Conservation (phyloP, 371 early-diverging fungal species). For the Mycotypha africana region DNA sequence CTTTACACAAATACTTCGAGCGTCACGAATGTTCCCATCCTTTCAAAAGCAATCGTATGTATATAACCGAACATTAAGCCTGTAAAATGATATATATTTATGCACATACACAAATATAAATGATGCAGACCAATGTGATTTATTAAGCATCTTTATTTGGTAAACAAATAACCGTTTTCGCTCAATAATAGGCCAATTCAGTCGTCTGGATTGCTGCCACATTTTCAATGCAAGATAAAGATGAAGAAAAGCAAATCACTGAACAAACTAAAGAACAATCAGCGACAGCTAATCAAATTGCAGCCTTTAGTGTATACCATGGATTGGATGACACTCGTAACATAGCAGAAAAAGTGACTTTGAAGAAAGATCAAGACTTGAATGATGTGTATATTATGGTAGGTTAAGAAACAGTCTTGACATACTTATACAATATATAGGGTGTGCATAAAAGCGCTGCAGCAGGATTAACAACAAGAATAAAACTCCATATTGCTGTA, state of each 20-base stretch:
- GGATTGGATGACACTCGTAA: conserved; percentile 12
- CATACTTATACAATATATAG: background rate
- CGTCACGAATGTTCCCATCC: too few species aligned
- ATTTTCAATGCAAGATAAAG: conserved; percentile 2
- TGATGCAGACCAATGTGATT: background rate
- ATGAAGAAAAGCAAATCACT: background rate
- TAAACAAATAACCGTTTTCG: too few species aligned
- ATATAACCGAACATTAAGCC: too few species aligned
- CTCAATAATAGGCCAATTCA: conserved; percentile 1
- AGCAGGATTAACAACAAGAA: too few species aligned
- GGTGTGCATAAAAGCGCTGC: too few species aligned
- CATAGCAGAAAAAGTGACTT: conserved; percentile 1
- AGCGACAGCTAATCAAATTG: background rate
- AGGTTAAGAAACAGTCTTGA: background rate
- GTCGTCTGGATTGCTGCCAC: conserved; percentile 12
- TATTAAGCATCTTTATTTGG: background rate
- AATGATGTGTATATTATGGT: conserved; percentile 19
- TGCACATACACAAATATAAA: too few species aligned
- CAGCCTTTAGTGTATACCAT: conserved; percentile 11
- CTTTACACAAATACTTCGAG: too few species aligned
- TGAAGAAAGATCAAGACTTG: conserved; percentile 2
- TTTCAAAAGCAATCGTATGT: too few species aligned
- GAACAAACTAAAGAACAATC: too few species aligned
- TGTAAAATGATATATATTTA: too few species aligned
- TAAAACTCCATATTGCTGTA: too few species aligned